A percentile compares a stretch with the other conserved stretches of the same genome.
Conservation (phyloP, 306 rosid genomes). For the Castanospermum australe region DNA sequence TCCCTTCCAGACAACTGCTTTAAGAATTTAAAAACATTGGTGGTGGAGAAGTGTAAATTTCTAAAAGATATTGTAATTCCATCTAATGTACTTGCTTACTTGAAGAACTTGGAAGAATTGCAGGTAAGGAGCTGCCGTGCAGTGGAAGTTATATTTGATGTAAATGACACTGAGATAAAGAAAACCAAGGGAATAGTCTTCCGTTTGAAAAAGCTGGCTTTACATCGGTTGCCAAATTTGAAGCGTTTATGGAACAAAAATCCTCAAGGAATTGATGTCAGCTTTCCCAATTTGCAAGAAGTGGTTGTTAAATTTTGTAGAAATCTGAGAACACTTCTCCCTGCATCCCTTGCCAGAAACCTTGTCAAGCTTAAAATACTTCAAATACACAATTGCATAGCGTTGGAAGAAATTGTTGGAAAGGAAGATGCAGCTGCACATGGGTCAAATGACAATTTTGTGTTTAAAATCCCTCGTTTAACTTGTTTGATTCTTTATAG, state of each 20-base stretch:
- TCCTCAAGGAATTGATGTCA: neutral
- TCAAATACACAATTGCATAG: fast-evolving
- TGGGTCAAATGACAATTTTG: neutral
- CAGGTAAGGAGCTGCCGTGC: neutral
- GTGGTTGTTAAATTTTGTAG: neutral
- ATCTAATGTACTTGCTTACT: neutral
- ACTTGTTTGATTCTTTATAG: fast-evolving
- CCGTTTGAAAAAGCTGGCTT: neutral
- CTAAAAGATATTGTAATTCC: slow-evolving; percentile 3
- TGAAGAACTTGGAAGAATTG: slow-evolving; percentile 10
- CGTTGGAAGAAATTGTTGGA: neutral
- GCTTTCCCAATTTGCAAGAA: neutral
- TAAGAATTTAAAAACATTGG: slow-evolving; percentile 1
- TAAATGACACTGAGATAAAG: neutral
- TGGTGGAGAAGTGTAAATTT: neutral
- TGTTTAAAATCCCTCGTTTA: slow-evolving; percentile 17
- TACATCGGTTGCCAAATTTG: neutral
- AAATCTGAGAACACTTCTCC: neutral
- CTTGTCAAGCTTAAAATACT: neutral
- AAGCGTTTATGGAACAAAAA: neutral
- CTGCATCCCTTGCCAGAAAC: neutral
- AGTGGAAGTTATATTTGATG: neutral
- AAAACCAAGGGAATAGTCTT: neutral
- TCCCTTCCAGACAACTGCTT: neutral
- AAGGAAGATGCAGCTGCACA: neutral